Conservation (phyloP, 2,329 filamentous ascomycete species). For the Alternaria consortialis region DNA sequence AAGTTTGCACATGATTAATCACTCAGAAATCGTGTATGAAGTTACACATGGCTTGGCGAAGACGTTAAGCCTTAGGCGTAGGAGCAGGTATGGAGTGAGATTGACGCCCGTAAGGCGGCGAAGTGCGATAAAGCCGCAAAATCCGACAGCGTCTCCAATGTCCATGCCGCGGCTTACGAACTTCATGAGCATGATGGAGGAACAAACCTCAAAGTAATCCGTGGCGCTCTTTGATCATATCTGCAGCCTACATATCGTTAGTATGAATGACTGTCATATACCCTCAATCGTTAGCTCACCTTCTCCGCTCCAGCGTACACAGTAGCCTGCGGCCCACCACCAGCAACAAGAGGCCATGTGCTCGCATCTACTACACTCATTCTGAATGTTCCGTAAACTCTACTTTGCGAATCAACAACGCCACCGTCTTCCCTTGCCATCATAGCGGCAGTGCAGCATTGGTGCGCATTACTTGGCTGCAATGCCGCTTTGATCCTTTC, state of each 20-base stretch:
- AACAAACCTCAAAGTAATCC: not conserved
- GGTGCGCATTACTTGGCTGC: conserved; percentile 27
- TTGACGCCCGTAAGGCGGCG: not conserved
- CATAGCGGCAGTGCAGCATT: conserved; percentile 38
- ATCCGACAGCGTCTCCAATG: conserved; percentile 23
- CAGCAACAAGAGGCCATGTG: conserved; percentile 29
- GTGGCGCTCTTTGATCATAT: conserved; percentile 1
- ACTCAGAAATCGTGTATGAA: not conserved
- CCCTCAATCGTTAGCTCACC: conserved; percentile 8
- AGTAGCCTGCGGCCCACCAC: conserved; percentile 23
- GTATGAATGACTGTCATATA: not conserved
- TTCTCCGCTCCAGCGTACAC: conserved; percentile 34
- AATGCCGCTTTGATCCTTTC: conserved; percentile 16
- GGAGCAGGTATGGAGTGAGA: not conserved
- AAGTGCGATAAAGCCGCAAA: conserved; percentile 36
- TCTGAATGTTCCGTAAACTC: conserved; percentile 29
- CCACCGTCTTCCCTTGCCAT: conserved; percentile 26
- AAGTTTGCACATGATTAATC: not conserved
- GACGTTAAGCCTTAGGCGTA: not conserved
- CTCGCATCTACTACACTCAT: conserved; percentile 40
- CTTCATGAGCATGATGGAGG: not conserved
- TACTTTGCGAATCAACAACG: conserved; percentile 27
- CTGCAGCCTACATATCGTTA: not conserved
- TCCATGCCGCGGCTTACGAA: conserved; percentile 1
- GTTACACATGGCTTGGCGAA: not conserved